phyloP scores from a whole-genome alignment of 805 yeast genomes.

The Cephaloascus fragrans region DNA sequence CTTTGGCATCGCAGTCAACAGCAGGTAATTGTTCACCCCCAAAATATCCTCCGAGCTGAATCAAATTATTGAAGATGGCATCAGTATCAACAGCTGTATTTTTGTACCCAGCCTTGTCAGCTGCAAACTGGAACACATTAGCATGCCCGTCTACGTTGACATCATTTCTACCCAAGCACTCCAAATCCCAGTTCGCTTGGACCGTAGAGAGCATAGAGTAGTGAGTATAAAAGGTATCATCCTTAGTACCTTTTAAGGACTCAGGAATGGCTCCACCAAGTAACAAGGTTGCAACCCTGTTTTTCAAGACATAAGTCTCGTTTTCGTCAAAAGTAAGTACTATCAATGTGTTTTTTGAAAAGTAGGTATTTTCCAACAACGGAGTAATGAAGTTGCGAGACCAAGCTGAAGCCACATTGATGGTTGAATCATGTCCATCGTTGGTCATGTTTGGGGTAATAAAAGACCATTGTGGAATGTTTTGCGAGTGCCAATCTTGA shows the following conservation, averaged over 20 bases:
- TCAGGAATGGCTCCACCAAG: slow-evolving; percentile 39
- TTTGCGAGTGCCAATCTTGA: slow-evolving; percentile 24
- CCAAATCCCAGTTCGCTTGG: slow-evolving; percentile 41
- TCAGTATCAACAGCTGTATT: slow-evolving; percentile 22
- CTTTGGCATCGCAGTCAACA: slow-evolving; percentile 22
- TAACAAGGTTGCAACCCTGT: slow-evolving; percentile 34
- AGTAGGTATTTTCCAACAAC: slow-evolving; percentile 31
- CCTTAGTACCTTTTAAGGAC: slow-evolving; percentile 29
- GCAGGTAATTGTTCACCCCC: slow-evolving; percentile 17
- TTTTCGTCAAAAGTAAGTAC: slow-evolving; percentile 42
- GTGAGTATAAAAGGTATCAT: slow-evolving; percentile 40
- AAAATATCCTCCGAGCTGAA: slow-evolving; percentile 21
- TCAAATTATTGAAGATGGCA: slow-evolving; percentile 17
- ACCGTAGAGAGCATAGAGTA: slow-evolving; percentile 40
- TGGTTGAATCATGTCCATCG: slow-evolving; percentile 42
- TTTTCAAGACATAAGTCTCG: slow-evolving; percentile 29
- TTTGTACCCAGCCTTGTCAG: slow-evolving; percentile 19
- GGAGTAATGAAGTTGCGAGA: slow-evolving; percentile 33
- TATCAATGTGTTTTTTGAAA: slow-evolving; percentile 34
- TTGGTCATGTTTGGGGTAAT: slow-evolving; percentile 45
- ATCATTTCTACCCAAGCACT: slow-evolving; percentile 34
- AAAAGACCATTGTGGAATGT: slow-evolving; percentile 42
- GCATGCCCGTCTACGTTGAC: slow-evolving; percentile 28
- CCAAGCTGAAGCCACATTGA: slow-evolving; percentile 37
- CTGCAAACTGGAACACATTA: slow-evolving; percentile 34